Conservation (phyloP, 202 grass and related monocot genomes). For the Cymbopogon flexuosus region DNA sequence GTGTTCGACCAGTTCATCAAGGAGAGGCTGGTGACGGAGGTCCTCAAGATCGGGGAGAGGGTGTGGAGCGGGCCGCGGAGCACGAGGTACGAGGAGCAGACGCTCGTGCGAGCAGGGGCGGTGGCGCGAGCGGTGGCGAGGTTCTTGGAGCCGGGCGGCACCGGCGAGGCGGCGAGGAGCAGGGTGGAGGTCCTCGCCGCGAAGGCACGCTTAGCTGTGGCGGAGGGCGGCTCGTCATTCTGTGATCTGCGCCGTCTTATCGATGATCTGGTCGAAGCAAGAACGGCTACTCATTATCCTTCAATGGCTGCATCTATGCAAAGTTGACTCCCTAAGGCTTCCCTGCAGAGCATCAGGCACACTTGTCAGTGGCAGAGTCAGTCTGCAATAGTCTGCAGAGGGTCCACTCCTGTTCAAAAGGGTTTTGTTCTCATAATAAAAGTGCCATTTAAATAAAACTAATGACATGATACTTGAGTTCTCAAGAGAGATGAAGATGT, state of each 20-base stretch:
- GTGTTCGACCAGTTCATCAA: slow-evolving; percentile 43
- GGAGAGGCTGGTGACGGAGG: background rate
- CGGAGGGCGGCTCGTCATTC: slow-evolving; percentile 35
- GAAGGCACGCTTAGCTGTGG: slow-evolving; percentile 37
- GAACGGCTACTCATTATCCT: background rate
- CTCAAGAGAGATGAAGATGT: no score
- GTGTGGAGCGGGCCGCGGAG: background rate
- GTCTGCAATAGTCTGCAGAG: no score
- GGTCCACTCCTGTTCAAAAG: no score
- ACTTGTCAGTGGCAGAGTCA: no score
- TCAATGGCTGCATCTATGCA: background rate
- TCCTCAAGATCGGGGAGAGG: background rate
- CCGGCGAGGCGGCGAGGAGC: slow-evolving; percentile 24
- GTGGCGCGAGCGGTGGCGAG: slow-evolving; percentile 29
- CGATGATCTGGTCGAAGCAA: slow-evolving; percentile 21
- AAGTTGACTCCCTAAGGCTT: no score
- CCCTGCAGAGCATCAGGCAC: no score
- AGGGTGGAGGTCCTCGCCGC: slow-evolving; percentile 19
- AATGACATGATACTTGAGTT: no score
- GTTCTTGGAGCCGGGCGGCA: slow-evolving; percentile 39
- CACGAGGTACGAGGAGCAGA: background rate
- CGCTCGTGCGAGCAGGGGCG: slow-evolving; percentile 10
- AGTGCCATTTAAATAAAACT: no score
- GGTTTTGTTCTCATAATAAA: no score
- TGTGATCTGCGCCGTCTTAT: slow-evolving; percentile 35